Percentiles rank a stretch among this genome's conserved stretches.
These are phyloP conservation scores for Talaromyces sp. DNA, from an alignment of 2,329 filamentous ascomycete species.

Conservation along the genomic window DNA sequence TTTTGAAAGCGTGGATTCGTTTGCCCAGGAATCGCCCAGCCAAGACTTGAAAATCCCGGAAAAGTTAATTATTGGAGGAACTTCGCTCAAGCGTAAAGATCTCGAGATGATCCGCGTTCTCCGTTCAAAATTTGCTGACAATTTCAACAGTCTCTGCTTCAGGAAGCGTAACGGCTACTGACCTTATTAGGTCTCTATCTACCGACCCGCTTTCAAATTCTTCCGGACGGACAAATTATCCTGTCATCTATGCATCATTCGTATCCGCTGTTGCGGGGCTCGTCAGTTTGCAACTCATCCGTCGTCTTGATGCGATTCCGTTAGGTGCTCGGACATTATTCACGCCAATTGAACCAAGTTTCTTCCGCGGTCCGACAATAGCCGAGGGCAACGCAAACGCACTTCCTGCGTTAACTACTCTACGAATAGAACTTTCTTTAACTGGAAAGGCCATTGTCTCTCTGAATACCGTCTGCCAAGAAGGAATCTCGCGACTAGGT, in stretches of 20 bases:
- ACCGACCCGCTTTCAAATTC: conserved; percentile 22
- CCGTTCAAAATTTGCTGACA: not conserved
- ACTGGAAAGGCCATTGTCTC: conserved; percentile 33
- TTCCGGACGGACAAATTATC: conserved; percentile 21
- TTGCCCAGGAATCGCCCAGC: conserved; percentile 21
- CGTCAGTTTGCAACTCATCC: conserved; percentile 31
- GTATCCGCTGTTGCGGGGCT: conserved; percentile 34
- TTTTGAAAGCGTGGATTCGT: conserved; percentile 28
- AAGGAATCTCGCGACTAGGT: conserved; percentile 29
- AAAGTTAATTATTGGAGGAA: conserved; percentile 25
- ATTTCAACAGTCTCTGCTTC: conserved; percentile 26
- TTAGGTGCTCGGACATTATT: conserved; percentile 37
- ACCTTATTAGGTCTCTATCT: conserved; percentile 32
- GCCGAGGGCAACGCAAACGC: conserved; percentile 21
- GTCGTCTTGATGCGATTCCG: conserved; percentile 31
- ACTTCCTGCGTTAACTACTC: conserved; percentile 27
- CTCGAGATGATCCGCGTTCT: not conserved
- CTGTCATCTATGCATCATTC: conserved; percentile 35
- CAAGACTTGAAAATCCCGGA: conserved; percentile 16
- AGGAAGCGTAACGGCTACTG: conserved; percentile 27
- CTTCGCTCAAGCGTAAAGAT: conserved; percentile 29
- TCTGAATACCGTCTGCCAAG: conserved; percentile 30
- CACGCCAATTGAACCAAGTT: conserved; percentile 26
- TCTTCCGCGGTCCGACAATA: conserved; percentile 23
- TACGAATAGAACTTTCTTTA: conserved; percentile 32